Evolutionary conservation across 108 stramenopile species (phyloP).

Genomic region (Nitzschia palea): DNA sequence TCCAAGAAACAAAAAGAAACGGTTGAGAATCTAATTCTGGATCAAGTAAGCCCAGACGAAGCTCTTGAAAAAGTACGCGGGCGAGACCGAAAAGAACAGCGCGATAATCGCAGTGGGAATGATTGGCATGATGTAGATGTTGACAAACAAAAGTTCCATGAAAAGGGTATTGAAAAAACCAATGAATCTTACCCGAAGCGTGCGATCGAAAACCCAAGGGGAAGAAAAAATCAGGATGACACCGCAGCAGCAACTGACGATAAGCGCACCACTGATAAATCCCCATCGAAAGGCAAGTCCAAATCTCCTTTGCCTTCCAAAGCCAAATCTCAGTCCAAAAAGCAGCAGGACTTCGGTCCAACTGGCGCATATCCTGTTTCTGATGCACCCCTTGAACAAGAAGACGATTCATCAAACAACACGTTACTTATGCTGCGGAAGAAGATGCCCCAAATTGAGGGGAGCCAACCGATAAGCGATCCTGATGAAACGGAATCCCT

Average conservation of each 20-base stretch:
- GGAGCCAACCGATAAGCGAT: not conserved
- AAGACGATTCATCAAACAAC: not conserved
- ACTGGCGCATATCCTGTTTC: not conserved
- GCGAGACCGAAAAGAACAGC: not conserved
- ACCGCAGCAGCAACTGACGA: not conserved
- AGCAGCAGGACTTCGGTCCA: not conserved
- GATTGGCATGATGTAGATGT: conserved; percentile 1
- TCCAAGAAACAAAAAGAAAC: conserved; percentile 1
- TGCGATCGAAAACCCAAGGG: not conserved
- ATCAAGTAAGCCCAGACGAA: not conserved
- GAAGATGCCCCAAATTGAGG: not conserved
- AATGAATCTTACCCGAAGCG: not conserved
- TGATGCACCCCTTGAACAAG: not conserved
- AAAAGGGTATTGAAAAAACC: not conserved
- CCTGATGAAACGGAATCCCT: not conserved
- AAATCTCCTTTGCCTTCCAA: not conserved
- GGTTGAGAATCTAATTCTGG: not conserved
- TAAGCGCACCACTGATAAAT: not conserved
- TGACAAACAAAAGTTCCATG: not conserved
- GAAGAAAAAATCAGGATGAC: not conserved
- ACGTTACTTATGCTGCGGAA: not conserved
- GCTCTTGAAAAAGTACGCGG: not conserved
- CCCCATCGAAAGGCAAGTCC: not conserved
- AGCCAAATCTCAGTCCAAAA: not conserved
- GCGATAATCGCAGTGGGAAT: not conserved